phyloP scores from a whole-genome alignment of 2,329 filamentous ascomycete species.

The Claviceps sp. region DNA sequence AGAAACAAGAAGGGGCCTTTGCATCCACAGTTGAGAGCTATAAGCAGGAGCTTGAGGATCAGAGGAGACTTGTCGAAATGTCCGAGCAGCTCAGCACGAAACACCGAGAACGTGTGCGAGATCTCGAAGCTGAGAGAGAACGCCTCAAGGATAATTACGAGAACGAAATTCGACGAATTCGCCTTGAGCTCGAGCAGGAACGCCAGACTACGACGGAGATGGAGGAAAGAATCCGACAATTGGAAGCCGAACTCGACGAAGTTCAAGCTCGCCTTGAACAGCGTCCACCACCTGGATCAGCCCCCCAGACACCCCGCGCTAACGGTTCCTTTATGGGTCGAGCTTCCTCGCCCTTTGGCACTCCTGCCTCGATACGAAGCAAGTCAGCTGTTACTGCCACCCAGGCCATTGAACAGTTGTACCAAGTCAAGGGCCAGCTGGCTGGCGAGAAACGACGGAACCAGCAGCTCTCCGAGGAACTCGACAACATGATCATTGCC shows the following conservation, averaged over 20 bases:
- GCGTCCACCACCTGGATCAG: constrained; percentile 29
- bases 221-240: constrained; percentile 34
- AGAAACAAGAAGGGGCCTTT: constrained; percentile 73
- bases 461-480: constrained; percentile 58
- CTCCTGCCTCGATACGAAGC: constrained; percentile 42
- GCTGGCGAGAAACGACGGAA: constrained; percentile 61
- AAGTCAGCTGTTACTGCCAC: constrained; percentile 46
- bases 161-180: constrained; percentile 41
- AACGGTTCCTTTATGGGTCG: constrained; percentile 42
- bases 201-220: constrained; percentile 31
- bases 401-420: constrained; percentile 50
- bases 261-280: constrained; percentile 36
- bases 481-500: constrained; percentile 77
- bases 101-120: constrained; percentile 54
- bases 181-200: constrained; percentile 43
- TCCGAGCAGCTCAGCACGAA: constrained; percentile 65
- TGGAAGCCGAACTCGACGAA: constrained; percentile 41
- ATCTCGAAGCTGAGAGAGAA: constrained; percentile 52
- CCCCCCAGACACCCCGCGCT: constrained; percentile 46
- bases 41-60: constrained; percentile 71
- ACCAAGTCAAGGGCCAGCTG: constrained; percentile 58
- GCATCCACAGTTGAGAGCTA: constrained; percentile 76
- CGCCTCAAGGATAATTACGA: constrained; percentile 51
- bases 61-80: constrained; percentile 68
- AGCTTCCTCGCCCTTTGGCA: constrained; percentile 48